Base-by-base conservation (phyloP, 495 filamentous ascomycete species). In the Letharia lupina region DNA sequence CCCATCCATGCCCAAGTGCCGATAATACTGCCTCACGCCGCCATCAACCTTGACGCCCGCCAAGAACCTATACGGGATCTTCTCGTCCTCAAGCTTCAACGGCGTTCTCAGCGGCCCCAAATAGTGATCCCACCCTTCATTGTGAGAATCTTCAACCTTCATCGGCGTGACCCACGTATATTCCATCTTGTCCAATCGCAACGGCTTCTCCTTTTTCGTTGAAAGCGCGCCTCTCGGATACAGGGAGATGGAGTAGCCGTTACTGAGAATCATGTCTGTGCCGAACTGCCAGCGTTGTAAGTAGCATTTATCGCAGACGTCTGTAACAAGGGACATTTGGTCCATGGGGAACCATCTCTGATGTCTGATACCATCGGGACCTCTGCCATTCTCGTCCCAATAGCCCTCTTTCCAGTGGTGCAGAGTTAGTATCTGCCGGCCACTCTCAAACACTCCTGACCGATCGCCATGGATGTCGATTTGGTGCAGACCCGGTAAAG, bases 361-460 rank as follows among this genome's bases (percentile, higher is more conserved):
- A 40, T 66, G 64, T 2, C 64, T 4, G 41, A 66, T 66, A 9
- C 15, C 45, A 23, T 66, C 64, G 13, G 64, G 37, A 3, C 64
- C 64, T 3, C 40, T 39, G 13, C 64, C 64, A 0, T 61, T 28
- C 31, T 77, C 74, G 56, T 81, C 74, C 77, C 83, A 84, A 75
- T 79, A 81, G 3, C 77, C 80, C 61, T 75, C 72, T 65, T 83
- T 82, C 78, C 81, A 86, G 74, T 86, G 83, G 70, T 86, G 84
- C 23, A 86, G 78, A 12, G 79, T 77, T 0, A 86, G 78, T 3
- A 83, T 80, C 1, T 71, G 70, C 13, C 77, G 73, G 35, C 80
- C 82, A n/a, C 75, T 73, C 68, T 85, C 84, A 71, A 86, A 87
- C 69, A 84, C 81, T 13, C 82, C 82, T 0, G 79, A 80, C 5